A percentile compares a stretch with the other conserved stretches of the same genome.
phyloP scores from a whole-genome alignment of 768 basidiomycete species.

The Suillus bovinus region DNA sequence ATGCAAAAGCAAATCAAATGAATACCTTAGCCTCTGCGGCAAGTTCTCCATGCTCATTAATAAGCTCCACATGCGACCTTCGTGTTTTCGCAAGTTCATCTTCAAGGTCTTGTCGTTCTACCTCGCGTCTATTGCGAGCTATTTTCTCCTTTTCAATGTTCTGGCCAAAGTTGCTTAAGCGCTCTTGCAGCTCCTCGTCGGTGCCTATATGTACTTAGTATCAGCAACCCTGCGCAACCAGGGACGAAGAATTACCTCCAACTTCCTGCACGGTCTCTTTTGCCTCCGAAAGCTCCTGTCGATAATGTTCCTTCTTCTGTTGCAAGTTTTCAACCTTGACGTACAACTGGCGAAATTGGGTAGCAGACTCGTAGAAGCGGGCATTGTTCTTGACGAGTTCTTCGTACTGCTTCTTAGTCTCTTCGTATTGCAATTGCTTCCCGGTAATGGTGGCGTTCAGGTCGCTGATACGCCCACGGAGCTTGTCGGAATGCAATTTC shows the following conservation, averaged over 20 bases:
- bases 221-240: no score
- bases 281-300: constrained; percentile 61
- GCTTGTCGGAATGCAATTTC: constrained; percentile 85
- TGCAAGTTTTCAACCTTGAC: constrained; percentile 64
- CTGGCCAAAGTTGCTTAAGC: constrained; percentile 59
- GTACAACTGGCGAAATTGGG: constrained; percentile 85
- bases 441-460: constrained; percentile 59
- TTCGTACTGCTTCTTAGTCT: constrained; percentile 65
- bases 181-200: constrained; percentile 66
- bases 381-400: constrained; percentile 65
- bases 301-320: constrained; percentile 58
- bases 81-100: constrained; percentile 55
- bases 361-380: constrained; percentile 80
- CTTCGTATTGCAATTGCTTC: constrained; percentile 76
- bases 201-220: constrained; percentile 46
- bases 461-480: constrained; percentile 64
- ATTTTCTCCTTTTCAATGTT: constrained; percentile 53
- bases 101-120: constrained; percentile 60
- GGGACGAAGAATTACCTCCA: constrained; percentile 41
- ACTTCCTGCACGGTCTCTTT: constrained; percentile 67
- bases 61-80: constrained; percentile 53
- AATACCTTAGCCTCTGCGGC: constrained; percentile 71
- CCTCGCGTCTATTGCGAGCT: constrained; percentile 46
- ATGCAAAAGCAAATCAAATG: background rate
- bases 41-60: constrained; percentile 66